A percentile compares a stretch with the other conserved stretches of the same genome.
Evolutionary conservation across 2,329 filamentous ascomycete genomes (phyloP).

Genomic region (Exophiala sp.): DNA sequence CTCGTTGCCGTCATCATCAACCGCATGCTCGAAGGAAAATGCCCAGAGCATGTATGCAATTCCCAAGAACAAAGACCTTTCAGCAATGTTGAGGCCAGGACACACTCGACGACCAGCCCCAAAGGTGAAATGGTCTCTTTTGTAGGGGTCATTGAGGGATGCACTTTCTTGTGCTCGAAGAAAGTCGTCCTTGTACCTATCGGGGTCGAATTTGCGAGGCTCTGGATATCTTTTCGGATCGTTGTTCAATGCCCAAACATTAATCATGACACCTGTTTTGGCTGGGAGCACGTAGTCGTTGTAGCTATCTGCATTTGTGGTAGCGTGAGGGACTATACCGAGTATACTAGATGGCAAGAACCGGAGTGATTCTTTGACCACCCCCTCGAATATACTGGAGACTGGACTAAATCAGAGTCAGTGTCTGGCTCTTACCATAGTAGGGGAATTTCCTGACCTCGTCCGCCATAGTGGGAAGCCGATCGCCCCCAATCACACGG

Average conservation of each 20-base stretch:
- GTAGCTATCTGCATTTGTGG: slow-evolving; percentile 24
- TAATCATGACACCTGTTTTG: slow-evolving; percentile 25
- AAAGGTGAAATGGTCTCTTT: slow-evolving; percentile 32
- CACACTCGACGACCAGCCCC: slow-evolving; percentile 33
- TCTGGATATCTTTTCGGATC: slow-evolving; percentile 29
- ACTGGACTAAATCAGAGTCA: too few species aligned
- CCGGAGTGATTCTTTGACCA: slow-evolving; percentile 53
- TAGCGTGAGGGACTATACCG: slow-evolving; percentile 27
- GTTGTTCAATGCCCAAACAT: slow-evolving; percentile 30
- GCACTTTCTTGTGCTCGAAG: slow-evolving; percentile 33
- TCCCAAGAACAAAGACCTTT: slow-evolving; percentile 30
- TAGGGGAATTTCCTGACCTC: too few species aligned
- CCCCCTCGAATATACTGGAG: slow-evolving; percentile 51
- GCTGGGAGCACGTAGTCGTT: slow-evolving; percentile 25
- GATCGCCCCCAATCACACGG: slow-evolving; percentile 43
- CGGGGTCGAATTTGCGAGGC: slow-evolving; percentile 32
- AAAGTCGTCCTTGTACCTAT: slow-evolving; percentile 31
- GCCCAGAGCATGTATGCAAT: slow-evolving; percentile 32
- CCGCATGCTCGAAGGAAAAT: too few species aligned
- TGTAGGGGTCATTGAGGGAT: slow-evolving; percentile 25
- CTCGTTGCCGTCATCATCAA: too few species aligned
- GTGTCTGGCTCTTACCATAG: too few species aligned
- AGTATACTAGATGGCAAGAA: slow-evolving; percentile 44
- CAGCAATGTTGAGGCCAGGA: slow-evolving; percentile 34
- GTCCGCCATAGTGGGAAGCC: slow-evolving; percentile 48